A percentile compares a stretch with the other conserved stretches of the same genome.
Conservation (phyloP, 1,284 basidiomycete species). For the Irpex rosettiformis region DNA sequence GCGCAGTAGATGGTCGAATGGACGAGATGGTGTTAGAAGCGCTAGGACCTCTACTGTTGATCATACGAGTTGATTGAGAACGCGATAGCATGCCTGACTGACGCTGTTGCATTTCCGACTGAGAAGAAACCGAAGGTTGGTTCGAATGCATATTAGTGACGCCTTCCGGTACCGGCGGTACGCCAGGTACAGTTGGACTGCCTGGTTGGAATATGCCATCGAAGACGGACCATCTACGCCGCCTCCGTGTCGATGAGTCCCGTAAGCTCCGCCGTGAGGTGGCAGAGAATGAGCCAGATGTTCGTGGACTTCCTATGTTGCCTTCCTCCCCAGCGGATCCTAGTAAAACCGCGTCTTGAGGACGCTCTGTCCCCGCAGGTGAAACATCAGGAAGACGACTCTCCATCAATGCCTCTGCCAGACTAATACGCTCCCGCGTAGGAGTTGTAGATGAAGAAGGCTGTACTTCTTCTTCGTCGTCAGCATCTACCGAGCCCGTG, state of each 20-base stretch:
- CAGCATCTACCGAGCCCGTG: constrained; percentile 27
- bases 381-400: constrained; percentile 73
- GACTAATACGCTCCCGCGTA: constrained; percentile 58
- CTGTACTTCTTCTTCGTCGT: constrained; percentile 46
- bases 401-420: constrained; percentile 70
- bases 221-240: constrained; percentile 55
- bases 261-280: constrained; percentile 27
- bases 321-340: constrained; percentile 38
- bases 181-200: constrained; percentile 21
- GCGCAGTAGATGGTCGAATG: constrained; percentile 24
- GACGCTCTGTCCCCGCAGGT: constrained; percentile 58
- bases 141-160: constrained; percentile 1
- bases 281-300: constrained; percentile 41
- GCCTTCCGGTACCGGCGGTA: constrained; percentile 22
- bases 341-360: constrained; percentile 67
- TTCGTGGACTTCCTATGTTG: constrained; percentile 42
- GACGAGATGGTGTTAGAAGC: constrained; percentile 13
- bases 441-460: constrained; percentile 31
- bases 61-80: constrained; percentile 24
- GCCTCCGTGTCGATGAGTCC: constrained; percentile 32
- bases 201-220: constrained; percentile 38
- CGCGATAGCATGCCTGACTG: constrained; percentile 20
- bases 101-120: constrained; percentile 22
- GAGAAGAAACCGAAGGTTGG: background rate
- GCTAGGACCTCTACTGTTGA: constrained; percentile 10